A percentile compares a stretch with the other conserved stretches of the same genome.
Conservation (phyloP, 2,329 filamentous ascomycete species). For the Nakataea oryzae region DNA sequence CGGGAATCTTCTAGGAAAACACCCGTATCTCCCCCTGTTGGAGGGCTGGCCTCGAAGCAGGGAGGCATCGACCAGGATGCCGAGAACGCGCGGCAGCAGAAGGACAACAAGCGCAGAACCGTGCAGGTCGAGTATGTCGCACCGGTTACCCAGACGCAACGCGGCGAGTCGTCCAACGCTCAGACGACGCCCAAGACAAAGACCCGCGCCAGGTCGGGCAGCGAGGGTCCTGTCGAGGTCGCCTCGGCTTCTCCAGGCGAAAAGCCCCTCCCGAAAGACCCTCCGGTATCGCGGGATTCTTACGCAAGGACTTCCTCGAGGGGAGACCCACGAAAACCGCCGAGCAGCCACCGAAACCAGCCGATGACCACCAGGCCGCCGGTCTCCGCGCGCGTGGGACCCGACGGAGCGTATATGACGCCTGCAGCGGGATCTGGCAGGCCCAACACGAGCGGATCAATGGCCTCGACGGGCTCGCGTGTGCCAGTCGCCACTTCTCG, state of each 20-base stretch:
- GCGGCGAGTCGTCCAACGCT: constrained; percentile 41
- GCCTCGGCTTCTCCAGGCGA: constrained; percentile 28
- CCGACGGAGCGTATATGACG: constrained; percentile 44
- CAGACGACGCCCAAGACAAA: constrained; percentile 22
- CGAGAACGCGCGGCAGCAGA: constrained; percentile 54
- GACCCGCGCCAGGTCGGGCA: constrained; percentile 43
- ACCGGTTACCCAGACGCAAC: constrained; percentile 73
- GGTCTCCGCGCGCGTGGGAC: constrained; percentile 39
- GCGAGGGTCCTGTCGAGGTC: constrained; percentile 39
- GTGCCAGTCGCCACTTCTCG: constrained; percentile 41
- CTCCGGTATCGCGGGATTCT: constrained; percentile 33
- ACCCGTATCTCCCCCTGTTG: constrained; percentile 34
- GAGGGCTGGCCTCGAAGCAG: constrained; percentile 62
- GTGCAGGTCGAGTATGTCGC: constrained; percentile 98
- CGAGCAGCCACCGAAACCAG: constrained; percentile 37
- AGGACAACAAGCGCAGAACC: constrained; percentile 85
- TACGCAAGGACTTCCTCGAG: constrained; percentile 24
- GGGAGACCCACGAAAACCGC: constrained; percentile 27
- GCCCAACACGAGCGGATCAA: constrained; percentile 74
- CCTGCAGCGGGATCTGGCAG: constrained; percentile 40
- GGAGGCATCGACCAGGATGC: constrained; percentile 61
- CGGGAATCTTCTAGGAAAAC: constrained; percentile 71
- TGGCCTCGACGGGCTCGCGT: constrained; percentile 59
- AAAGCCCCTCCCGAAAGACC: constrained; percentile 51
- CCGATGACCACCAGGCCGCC: constrained; percentile 35